These are phyloP conservation scores for Syzygium jambos DNA, from an alignment of 345 rosid species.

Conservation along the genomic window DNA sequence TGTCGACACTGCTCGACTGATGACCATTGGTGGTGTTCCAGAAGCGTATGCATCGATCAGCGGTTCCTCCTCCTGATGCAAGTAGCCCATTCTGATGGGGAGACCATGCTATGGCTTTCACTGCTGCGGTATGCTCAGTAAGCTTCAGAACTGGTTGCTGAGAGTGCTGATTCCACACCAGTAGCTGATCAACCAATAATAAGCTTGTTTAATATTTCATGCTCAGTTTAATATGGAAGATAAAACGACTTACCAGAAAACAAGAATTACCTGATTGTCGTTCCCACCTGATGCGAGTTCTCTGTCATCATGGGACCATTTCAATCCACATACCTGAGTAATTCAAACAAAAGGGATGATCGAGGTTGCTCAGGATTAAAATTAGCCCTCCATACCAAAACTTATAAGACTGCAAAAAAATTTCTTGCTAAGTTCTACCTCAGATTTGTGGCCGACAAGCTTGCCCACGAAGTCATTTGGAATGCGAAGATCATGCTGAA, in stretches of 20 bases:
- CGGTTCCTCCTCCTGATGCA: slow-evolving; percentile 98
- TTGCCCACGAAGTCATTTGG: slow-evolving; percentile 60
- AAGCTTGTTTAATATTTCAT: not conserved
- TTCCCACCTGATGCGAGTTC: slow-evolving; percentile 99
- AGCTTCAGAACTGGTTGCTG: slow-evolving; percentile 64
- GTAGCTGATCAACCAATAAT: slow-evolving; percentile 38
- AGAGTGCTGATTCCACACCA: slow-evolving; percentile 96
- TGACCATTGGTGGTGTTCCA: slow-evolving; percentile 93
- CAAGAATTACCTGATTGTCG: slow-evolving; percentile 70
- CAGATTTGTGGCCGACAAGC: slow-evolving; percentile 91
- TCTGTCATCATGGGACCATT: slow-evolving; percentile 96
- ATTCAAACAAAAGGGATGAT: not conserved
- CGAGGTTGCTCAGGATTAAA: not conserved
- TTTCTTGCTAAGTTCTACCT: slow-evolving; percentile 24
- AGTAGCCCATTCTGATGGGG: slow-evolving; percentile 94
- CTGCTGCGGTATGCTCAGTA: slow-evolving; percentile 98
- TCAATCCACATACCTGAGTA: slow-evolving; percentile 70
- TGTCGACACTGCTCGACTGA: slow-evolving; percentile 78
- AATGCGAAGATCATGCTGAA: slow-evolving; percentile 93
- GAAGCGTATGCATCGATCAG: slow-evolving; percentile 89
- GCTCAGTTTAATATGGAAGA: not conserved
- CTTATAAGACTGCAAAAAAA: not conserved
- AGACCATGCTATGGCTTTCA: slow-evolving; percentile 96
- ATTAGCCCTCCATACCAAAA: not conserved
- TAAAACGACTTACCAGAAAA: not conserved